phyloP scores from a whole-genome alignment of 2,329 filamentous ascomycete genomes.

The Eurotiales sp. region DNA sequence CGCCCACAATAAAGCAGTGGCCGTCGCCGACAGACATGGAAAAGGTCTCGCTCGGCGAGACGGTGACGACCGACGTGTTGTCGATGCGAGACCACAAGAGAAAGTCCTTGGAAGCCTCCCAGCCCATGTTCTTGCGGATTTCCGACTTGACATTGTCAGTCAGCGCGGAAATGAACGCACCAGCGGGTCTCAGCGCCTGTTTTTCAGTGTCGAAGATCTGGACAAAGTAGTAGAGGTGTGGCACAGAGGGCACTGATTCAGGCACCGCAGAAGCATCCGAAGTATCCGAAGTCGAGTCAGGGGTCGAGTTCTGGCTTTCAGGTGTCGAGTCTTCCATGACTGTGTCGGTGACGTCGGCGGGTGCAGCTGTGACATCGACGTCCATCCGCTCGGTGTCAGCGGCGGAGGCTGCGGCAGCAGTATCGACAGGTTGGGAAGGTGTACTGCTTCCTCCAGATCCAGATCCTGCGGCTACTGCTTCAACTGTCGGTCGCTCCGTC shows the following conservation, averaged over 20 bases:
- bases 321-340: constrained; percentile 16
- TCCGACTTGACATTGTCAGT: constrained; percentile 39
- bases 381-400: constrained; percentile 28
- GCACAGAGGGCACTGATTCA: constrained; percentile 25
- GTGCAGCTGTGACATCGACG: constrained; percentile 13
- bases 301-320: constrained; percentile 10
- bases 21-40: constrained; percentile 35
- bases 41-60: constrained; percentile 34
- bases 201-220: constrained; percentile 51
- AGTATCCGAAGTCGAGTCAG: constrained; percentile 2
- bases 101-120: constrained; percentile 37
- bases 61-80: constrained; percentile 30
- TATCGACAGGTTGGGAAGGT: background rate
- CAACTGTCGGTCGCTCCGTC: no score
- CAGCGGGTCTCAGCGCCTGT: constrained; percentile 39
- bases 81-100: constrained; percentile 43
- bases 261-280: constrained; percentile 10
- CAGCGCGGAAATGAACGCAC: constrained; percentile 40
- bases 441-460: constrained; percentile 1
- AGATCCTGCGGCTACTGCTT: constrained; percentile 10
- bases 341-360: constrained; percentile 10
- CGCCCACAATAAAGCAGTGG: constrained; percentile 40
- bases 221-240: constrained; percentile 46
- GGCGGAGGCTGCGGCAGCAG: constrained; percentile 26
- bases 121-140: constrained; percentile 37